These are phyloP conservation scores for Gigaspora rosea DNA, from an alignment of 192 early-diverging fungal species.

Conservation along the genomic window DNA sequence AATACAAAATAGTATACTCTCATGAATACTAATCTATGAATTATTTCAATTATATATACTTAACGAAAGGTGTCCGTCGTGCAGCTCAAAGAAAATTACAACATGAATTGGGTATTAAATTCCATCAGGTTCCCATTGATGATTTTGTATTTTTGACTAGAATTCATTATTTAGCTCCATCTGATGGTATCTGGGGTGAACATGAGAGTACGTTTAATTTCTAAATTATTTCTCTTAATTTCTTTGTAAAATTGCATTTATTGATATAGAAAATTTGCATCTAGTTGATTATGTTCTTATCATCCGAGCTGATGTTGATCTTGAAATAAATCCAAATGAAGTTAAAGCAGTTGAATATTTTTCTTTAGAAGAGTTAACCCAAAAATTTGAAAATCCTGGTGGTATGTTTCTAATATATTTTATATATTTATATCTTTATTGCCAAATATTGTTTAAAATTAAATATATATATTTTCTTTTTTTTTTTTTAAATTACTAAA, in stretches of 20 bases:
- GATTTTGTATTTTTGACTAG: slow-evolving; percentile 87
- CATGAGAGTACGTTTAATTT: slow-evolving; percentile 68
- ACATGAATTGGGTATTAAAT: slow-evolving; percentile 92
- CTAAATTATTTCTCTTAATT: background rate
- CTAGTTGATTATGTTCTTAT: slow-evolving; percentile 92
- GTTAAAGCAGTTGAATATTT: slow-evolving; percentile 83
- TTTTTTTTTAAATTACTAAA: slow-evolving; percentile 36
- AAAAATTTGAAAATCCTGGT: slow-evolving; percentile 67
- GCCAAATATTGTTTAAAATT: background rate
- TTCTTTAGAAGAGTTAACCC: slow-evolving; percentile 76
- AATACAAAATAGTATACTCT: no score
- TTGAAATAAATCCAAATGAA: slow-evolving; percentile 87
- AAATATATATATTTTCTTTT: background rate
- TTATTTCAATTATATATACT: background rate
- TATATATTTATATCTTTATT: background rate
- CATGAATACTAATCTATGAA: background rate
- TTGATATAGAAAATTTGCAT: background rate
- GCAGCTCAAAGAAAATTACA: slow-evolving; percentile 94
- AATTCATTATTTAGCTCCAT: slow-evolving; percentile 96
- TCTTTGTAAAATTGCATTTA: background rate
- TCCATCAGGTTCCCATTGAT: slow-evolving; percentile 78
- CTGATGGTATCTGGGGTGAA: slow-evolving; percentile 97
- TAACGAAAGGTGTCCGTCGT: slow-evolving; percentile 64
- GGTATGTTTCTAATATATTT: slow-evolving; percentile 31
- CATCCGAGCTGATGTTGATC: slow-evolving; percentile 70